A percentile compares a stretch with the other conserved stretches of the same genome.
These are phyloP conservation scores for Populus hybrid DNA, from an alignment of 441 rosid species.

Conservation along the genomic window DNA sequence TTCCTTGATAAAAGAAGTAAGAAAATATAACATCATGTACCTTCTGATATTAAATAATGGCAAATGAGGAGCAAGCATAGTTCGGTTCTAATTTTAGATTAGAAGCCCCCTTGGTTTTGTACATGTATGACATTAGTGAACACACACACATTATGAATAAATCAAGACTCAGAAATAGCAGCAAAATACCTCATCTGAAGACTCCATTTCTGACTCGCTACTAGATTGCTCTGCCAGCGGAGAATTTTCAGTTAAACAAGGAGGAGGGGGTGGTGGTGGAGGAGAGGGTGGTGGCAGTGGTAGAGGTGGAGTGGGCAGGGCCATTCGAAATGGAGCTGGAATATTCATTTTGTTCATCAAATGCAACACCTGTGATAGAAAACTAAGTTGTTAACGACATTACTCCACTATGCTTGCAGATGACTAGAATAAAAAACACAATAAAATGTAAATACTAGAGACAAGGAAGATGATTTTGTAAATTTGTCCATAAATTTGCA, in stretches of 20 bases:
- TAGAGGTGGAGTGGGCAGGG: conserved; percentile 90
- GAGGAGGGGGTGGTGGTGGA: conserved; percentile 50
- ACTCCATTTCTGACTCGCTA: conserved; percentile 93
- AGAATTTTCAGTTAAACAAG: conserved; percentile 36
- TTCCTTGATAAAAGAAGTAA: not conserved
- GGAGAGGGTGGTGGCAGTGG: conserved; percentile 55
- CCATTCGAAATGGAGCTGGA: conserved; percentile 96
- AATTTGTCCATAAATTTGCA: conserved; percentile 15
- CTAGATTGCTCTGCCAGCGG: conserved; percentile 51
- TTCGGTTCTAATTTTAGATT: not conserved
- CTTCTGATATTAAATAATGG: not conserved
- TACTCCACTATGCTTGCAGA: conserved; percentile 2
- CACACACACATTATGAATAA: not conserved
- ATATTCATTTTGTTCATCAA: conserved; percentile 99
- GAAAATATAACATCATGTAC: not conserved
- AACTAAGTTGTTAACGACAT: conserved; percentile 3
- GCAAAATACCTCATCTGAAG: conserved; percentile 67
- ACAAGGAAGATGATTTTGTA: conserved; percentile 2
- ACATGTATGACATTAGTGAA: not conserved
- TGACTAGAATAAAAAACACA: conserved; percentile 4
- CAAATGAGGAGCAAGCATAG: not conserved
- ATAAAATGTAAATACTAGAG: not conserved
- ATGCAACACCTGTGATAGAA: conserved; percentile 69
- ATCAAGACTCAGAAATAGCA: not conserved
- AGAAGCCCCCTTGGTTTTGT: not conserved